A percentile compares a stretch with the other conserved stretches of the same genome.
phyloP scores from a whole-genome alignment of 1,284 basidiomycete genomes.

The Phylloboletellus chloephorus region DNA sequence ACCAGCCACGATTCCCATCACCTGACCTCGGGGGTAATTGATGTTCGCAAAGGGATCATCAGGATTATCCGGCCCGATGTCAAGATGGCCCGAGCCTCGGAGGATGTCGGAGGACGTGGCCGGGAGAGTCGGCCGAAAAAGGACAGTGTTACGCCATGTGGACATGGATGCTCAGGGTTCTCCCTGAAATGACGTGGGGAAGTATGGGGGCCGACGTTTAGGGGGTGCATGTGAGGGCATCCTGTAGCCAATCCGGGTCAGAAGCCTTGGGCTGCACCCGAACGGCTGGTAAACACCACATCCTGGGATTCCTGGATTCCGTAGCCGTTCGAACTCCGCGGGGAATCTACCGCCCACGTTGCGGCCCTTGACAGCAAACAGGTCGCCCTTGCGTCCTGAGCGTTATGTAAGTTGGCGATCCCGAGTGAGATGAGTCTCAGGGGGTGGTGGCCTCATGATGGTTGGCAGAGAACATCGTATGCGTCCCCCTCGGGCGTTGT shows the following conservation, averaged over 20 bases:
- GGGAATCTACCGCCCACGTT: constrained; percentile 26
- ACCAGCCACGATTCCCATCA: no score
- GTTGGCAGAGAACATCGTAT: neutral
- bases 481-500: constrained; percentile 3
- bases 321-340: no score
- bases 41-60: constrained; percentile 34
- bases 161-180: constrained; percentile 11
- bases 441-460: neutral
- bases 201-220: constrained; percentile 21
- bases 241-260: neutral
- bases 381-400: neutral
- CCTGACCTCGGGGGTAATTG: no score
- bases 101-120: constrained; percentile 33
- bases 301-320: no score
- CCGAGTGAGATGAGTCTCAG: no score
- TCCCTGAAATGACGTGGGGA: constrained; percentile 22
- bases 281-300: constrained; percentile 10
- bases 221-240: constrained; percentile 8
- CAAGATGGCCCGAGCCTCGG: constrained; percentile 14
- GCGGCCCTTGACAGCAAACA: constrained; percentile 9
- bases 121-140: constrained; percentile 8
- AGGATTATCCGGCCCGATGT: constrained; percentile 31
- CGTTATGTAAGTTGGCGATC: neutral
- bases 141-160: constrained; percentile 24
- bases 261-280: constrained; percentile 2